Evolutionary conservation across 1,284 basidiomycete genomes (phyloP).

Genomic region (Rhodotorula sp.): DNA sequence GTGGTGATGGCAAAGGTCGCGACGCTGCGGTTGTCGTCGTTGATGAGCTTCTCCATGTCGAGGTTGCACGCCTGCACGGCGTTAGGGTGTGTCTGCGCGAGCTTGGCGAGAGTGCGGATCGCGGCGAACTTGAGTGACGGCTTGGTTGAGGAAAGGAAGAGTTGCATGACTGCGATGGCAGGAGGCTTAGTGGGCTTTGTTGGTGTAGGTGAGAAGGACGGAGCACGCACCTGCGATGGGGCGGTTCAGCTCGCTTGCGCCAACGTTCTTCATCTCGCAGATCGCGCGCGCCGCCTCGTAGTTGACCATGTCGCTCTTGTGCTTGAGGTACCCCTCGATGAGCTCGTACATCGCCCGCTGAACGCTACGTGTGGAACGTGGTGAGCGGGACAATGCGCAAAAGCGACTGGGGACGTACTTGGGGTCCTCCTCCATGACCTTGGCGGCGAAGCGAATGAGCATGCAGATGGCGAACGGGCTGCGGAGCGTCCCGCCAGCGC

Average conservation of each 20-base stretch:
- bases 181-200: no score
- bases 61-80: constrained; percentile 93
- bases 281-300: constrained; percentile 97
- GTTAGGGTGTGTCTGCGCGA: constrained; percentile 78
- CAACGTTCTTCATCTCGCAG: constrained; percentile 89
- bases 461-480: constrained; percentile 99
- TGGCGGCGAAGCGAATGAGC: constrained; percentile 96
- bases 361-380: constrained; percentile 58
- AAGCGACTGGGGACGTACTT: constrained; percentile 64
- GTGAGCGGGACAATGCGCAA: not conserved
- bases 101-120: constrained; percentile 87
- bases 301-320: constrained; percentile 99
- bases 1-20: constrained; percentile 99
- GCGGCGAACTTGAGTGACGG: constrained; percentile 95
- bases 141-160: constrained; percentile 92
- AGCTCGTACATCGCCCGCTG: constrained; percentile 92
- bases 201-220: no score
- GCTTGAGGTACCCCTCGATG: constrained; percentile 90
- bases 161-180: constrained; percentile 79
- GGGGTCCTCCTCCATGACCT: constrained; percentile 97
- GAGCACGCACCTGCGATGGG: constrained; percentile 84
- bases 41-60: constrained; percentile 96
- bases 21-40: constrained; percentile 92
- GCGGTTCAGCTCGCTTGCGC: constrained; percentile 74
- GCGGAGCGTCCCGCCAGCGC: constrained; percentile 77